phyloP scores from a whole-genome alignment of 257 asterid species.

The Nicotiana obtusifolia region DNA sequence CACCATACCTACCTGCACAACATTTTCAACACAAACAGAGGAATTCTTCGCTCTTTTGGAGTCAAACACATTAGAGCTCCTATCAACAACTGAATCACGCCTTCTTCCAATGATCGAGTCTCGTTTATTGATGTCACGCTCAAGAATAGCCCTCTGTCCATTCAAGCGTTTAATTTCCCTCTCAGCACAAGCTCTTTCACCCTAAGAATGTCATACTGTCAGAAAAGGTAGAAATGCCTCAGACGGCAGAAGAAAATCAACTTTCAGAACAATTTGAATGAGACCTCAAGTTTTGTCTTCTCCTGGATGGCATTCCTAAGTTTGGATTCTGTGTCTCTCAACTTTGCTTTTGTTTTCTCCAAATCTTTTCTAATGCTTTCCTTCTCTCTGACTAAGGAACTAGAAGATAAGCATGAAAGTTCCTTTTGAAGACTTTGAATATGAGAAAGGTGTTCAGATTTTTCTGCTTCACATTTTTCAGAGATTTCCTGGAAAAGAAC shows the following conservation, averaged over 20 bases:
- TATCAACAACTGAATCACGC: conserved; percentile 53
- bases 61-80: conserved; percentile 60
- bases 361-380: conserved; percentile 80
- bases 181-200: conserved; percentile 83
- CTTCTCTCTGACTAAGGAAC: conserved; percentile 79
- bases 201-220: conserved; percentile 37
- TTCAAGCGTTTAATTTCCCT: conserved; percentile 69
- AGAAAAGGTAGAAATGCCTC: conserved; percentile 8
- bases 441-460: conserved; percentile 40
- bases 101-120: conserved; percentile 60
- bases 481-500: conserved; percentile 48
- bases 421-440: conserved; percentile 63
- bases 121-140: conserved; percentile 80
- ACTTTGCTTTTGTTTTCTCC: conserved; percentile 76
- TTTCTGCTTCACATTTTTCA: conserved; percentile 51
- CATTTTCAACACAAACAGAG: conserved; percentile 41
- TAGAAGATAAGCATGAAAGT: conserved; percentile 52
- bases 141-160: conserved; percentile 71
- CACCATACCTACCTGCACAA: conserved; percentile 32
- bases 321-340: conserved; percentile 81
- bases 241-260: conserved; percentile 13
- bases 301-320: conserved; percentile 81
- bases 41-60: conserved; percentile 47
- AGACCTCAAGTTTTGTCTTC: conserved; percentile 94
- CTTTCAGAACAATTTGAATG: conserved; percentile 7